Evolutionary conservation across 2,329 filamentous ascomycete species (phyloP).

Genomic region (Fusarium circinatum): DNA sequence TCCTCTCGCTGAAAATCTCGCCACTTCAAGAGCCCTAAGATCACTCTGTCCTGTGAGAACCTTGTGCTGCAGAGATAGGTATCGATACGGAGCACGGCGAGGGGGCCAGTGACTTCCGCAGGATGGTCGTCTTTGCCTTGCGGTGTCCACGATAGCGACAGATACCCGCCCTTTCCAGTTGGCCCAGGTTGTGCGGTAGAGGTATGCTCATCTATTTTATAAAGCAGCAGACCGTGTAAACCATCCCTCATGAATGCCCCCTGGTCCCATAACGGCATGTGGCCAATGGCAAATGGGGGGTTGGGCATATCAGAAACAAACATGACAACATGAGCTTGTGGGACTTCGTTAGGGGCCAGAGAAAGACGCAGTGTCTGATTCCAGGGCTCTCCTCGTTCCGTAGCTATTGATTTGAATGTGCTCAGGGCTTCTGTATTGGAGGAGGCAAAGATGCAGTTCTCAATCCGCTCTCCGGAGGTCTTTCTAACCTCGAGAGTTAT

Average conservation of each 20-base stretch:
- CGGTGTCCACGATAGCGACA: constrained; percentile 83
- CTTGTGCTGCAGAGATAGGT: constrained; percentile 94
- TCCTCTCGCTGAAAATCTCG: constrained; percentile 78
- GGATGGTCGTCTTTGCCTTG: constrained; percentile 72
- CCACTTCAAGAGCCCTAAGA: constrained; percentile 89
- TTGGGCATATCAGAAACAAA: constrained; percentile 87
- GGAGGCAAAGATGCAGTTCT: constrained; percentile 86
- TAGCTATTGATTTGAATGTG: constrained; percentile 87
- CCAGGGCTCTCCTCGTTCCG: constrained; percentile 85
- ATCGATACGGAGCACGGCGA: constrained; percentile 81
- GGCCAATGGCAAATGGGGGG: constrained; percentile 89
- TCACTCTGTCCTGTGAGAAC: constrained; percentile 90
- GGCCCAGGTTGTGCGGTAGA: constrained; percentile 71
- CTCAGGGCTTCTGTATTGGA: constrained; percentile 83
- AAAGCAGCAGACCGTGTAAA: constrained; percentile 80
- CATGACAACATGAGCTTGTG: constrained; percentile 86
- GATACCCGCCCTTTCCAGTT: constrained; percentile 83
- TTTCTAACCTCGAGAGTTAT: constrained; percentile 89
- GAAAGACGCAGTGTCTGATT: constrained; percentile 86
- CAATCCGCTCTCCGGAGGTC: constrained; percentile 80
- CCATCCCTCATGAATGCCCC: constrained; percentile 92
- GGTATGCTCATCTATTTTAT: constrained; percentile 92
- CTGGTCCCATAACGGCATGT: constrained; percentile 93
- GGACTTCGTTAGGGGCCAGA: constrained; percentile 81
- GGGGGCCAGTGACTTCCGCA: constrained; percentile 80